Evolutionary conservation across 2,329 filamentous ascomycete species (phyloP), one percentile per base, ranked within the genome.

Genomic region (Penicillium sp.): DNA sequence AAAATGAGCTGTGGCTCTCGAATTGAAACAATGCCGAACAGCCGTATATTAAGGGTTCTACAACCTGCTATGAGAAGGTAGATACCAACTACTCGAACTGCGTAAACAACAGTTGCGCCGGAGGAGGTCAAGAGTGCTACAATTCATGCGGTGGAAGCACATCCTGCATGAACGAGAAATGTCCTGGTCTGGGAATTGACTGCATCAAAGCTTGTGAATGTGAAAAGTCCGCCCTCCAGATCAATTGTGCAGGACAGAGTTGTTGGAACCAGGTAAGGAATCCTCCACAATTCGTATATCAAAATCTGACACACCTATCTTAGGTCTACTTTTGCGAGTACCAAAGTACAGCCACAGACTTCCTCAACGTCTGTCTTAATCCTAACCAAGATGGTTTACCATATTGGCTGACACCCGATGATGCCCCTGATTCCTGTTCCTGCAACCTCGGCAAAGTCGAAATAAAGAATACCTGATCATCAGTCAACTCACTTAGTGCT

Each of bases 131-230:
- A 16, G 19, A 35, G 5, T 60, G 58, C 35, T 52, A 42, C n/a
- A 46, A 55, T 4, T 31, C 44, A 16, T 60, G 59, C 22, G 40
- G 53, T 26, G 59, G 52, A 16, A 59, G 50, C 28, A 31, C 8
- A 11, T 33, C 37, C 8, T 61, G 59, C 31, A 60, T 61, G 52
- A 33, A 33, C 2, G 12, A 35, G 11, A 17, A 54, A 36, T 60
- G 53, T 25, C 58, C 59, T 1, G 53, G 44, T 16, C 17, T 57
- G 8, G 55, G 55, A 26, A 41, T 53, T 4, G 59, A 63, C 11
- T 64, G 61, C 17, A 56, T 63, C 14, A 55, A 57, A n/a, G 53
- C 44, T 5, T 64, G 62, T n/a, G 48, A 37, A 6, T 63, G 60
- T n/a, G 50, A 51, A 10, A 50, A 31, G 22, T 46, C 50, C 3